Percentiles rank a stretch among this genome's conserved stretches.
Evolutionary conservation across 2,329 filamentous ascomycete genomes (phyloP).

Genomic region (Chaetoscypha palmicola): DNA sequence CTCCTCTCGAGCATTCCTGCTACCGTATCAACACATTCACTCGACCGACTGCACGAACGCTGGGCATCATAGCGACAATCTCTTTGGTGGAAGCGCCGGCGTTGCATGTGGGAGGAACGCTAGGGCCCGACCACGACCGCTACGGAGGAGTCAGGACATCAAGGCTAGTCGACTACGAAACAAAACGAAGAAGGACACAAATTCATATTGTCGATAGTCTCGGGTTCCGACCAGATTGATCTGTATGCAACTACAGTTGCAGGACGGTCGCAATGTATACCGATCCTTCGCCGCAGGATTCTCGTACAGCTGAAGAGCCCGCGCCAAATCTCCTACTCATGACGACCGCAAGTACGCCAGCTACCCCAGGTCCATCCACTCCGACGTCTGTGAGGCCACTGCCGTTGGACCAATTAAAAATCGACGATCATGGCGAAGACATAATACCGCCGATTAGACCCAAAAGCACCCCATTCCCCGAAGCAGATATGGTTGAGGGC

Average conservation of each 20-base stretch:
- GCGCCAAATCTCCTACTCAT: conserved; percentile 20
- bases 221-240: no score
- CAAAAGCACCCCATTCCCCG: conserved; percentile 30
- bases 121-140: no score
- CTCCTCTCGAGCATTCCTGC: not conserved
- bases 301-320: conserved; percentile 18
- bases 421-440: conserved; percentile 17
- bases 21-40: not conserved
- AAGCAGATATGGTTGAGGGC: conserved; percentile 25
- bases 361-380: conserved; percentile 29
- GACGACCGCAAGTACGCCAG: conserved; percentile 29
- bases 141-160: not conserved
- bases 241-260: conserved; percentile 1
- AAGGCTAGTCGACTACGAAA: no score
- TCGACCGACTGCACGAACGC: no score
- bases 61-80: no score
- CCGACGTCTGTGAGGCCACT: conserved; percentile 24
- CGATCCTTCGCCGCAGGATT: conserved; percentile 9
- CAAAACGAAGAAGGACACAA: no score
- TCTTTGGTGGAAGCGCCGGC: no score
- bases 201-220: no score
- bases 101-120: no score
- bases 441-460: conserved; percentile 28
- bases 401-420: conserved; percentile 23
- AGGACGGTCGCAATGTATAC: conserved; percentile 10